Base-by-base conservation (phyloP, 2,329 filamentous ascomycete genomes). In the Apiospora sp. region DNA sequence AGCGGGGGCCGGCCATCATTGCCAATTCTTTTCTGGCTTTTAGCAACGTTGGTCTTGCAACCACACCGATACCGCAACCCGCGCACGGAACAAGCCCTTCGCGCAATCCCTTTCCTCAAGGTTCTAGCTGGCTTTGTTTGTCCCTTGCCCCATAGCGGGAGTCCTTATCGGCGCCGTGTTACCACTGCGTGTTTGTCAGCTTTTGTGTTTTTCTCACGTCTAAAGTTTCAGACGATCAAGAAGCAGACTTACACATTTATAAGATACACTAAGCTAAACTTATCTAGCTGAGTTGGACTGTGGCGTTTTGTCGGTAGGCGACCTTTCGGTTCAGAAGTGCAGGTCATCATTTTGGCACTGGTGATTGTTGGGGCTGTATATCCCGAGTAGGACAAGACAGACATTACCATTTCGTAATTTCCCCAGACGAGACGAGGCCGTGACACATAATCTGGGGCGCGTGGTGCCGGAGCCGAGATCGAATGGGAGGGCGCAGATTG, bases 31-130 rank as follows among this genome's bases (percentile, higher is more conserved):
- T 41, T 8, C 37, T n/a, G 14, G 30, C 67, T 70, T n/a, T 24
- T 30, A 3, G 49, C 69, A n/a, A n/a, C n/a, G n/a, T n/a, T n/a
- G n/a, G n/a, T n/a, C n/a, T n/a, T n/a, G 61, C 67, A 48, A 44
- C 67, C 30, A 67, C 37, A 46, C 67, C 46, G 68, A 70, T 27
- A 70, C 44, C 44, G 67, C 54, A 37, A 61, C 3, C 30, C 30
- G 24, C 41, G 24, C 34, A 22, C 41, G 43, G 41, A 48, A 22
- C n/a, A 44, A 19, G 5, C 27, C n/a, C 37, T 48, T 48, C n/a
- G 41, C 10, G 0, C 19, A 67, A 13, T 14, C 16, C 54, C 30
- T 24, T 19, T 48, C 14, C 13, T 68, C 54, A 27, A 27, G 14
- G 41, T 68, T 44, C 41, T 14, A 68, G 19, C 14, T 46, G 67